Conservation (phyloP, 257 asterid species). For the Handroanthus guayacan region DNA sequence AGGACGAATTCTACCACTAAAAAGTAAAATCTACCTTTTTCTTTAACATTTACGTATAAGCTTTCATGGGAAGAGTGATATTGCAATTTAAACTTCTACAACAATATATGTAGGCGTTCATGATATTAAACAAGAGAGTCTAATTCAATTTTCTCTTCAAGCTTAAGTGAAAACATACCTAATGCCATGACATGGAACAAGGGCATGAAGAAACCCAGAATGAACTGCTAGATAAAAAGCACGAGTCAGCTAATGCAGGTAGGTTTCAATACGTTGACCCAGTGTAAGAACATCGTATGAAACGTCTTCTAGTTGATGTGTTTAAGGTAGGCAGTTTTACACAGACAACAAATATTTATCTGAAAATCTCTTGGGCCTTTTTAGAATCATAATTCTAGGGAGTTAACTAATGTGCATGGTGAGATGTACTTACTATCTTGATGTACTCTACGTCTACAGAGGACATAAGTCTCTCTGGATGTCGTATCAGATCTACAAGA, state of each 20-base stretch:
- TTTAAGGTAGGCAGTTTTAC: not conserved
- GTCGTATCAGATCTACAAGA: constrained; percentile 7
- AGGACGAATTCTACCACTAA: not conserved
- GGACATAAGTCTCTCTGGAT: constrained; percentile 13
- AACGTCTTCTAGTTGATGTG: not conserved
- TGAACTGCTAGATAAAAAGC: constrained; percentile 19
- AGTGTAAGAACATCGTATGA: not conserved
- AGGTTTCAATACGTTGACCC: not conserved
- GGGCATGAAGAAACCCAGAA: constrained; percentile 27
- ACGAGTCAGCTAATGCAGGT: not conserved
- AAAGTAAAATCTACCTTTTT: not conserved
- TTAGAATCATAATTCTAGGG: not conserved
- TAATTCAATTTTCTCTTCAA: too few species aligned
- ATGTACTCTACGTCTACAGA: too few species aligned
- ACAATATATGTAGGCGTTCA: not conserved
- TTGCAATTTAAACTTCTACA: not conserved
- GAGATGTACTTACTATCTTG: too few species aligned
- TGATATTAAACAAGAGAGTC: not conserved
- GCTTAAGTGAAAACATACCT: constrained; percentile 4
- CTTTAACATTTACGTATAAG: too few species aligned
- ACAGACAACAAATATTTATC: not conserved
- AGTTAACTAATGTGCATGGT: too few species aligned
- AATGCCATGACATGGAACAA: constrained; percentile 20
- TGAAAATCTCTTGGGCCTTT: not conserved
- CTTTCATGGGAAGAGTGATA: not conserved